These are phyloP conservation scores for Atkinsonella texensis DNA, from an alignment of 2,329 filamentous ascomycete species.

Conservation along the genomic window DNA sequence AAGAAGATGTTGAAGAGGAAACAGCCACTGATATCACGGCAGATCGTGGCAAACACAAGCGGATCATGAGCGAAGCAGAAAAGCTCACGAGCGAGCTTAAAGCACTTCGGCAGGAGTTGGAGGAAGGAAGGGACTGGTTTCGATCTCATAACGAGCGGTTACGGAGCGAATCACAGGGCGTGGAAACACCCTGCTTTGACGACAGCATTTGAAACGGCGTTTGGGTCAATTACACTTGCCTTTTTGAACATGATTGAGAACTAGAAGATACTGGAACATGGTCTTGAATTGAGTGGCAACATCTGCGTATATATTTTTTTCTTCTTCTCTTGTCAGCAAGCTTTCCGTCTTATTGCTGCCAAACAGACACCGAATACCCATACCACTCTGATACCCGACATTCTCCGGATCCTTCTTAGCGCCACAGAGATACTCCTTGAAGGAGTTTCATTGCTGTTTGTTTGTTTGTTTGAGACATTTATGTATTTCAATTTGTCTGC, in stretches of 20 bases:
- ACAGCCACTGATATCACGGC: conserved; percentile 5
- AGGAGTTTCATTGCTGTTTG: background rate
- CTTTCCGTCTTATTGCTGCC: background rate
- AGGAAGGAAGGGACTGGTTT: conserved; percentile 35
- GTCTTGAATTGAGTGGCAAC: background rate
- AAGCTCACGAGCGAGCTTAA: conserved; percentile 28
- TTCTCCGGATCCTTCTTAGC: background rate
- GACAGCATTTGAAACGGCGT: conserved; percentile 15
- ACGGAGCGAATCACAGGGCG: conserved; percentile 21
- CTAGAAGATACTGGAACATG: background rate
- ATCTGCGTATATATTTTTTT: background rate
- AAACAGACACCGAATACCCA: background rate
- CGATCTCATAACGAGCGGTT: conserved; percentile 31
- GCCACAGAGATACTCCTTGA: background rate
- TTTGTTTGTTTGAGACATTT: background rate
- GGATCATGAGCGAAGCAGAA: conserved; percentile 30
- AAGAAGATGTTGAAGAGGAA: conserved; percentile 16
- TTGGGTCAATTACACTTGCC: background rate
- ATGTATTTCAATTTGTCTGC: conserved; percentile 1
- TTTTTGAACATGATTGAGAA: background rate
- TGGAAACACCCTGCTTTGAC: conserved; percentile 23
- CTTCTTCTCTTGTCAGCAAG: background rate
- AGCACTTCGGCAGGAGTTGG: conserved; percentile 31
- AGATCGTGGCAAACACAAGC: conserved; percentile 21
- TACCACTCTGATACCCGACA: background rate